Percentiles rank a stretch among this genome's conserved stretches.
Conservation (phyloP, 2,329 filamentous ascomycete genomes). For the Sphaerulina populicola region DNA sequence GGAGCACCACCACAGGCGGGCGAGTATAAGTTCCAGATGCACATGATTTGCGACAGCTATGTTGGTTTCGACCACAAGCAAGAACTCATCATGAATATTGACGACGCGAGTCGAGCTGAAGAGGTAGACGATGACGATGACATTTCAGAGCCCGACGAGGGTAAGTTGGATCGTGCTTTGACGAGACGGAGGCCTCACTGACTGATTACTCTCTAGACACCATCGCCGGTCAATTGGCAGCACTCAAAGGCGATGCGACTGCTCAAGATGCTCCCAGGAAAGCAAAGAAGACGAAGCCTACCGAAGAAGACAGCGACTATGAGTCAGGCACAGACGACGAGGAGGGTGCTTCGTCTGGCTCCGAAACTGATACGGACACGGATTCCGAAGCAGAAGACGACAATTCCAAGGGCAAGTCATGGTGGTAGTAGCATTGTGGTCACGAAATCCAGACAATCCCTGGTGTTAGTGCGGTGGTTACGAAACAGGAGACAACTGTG, state of each 20-base stretch:
- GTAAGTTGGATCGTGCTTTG: conserved; percentile 48
- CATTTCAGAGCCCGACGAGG: conserved; percentile 95
- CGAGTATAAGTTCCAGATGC: conserved; percentile 89
- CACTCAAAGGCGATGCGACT: conserved; percentile 31
- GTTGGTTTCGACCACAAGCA: conserved; percentile 87
- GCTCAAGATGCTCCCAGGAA: conserved; percentile 20
- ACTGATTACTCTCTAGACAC: conserved; percentile 28
- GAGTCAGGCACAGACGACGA: conserved; percentile 35
- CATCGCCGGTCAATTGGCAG: conserved; percentile 34
- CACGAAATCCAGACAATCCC: neutral
- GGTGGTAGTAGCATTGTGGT: conserved; percentile 4
- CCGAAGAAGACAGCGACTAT: conserved; percentile 34
- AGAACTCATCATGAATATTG: conserved; percentile 80
- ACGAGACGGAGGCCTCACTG: conserved; percentile 10
- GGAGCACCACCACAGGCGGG: conserved; percentile 86
- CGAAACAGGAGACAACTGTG: no score
- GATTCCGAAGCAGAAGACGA: conserved; percentile 62
- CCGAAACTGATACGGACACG: conserved; percentile 58
- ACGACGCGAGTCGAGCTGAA: conserved; percentile 77
- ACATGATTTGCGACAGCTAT: conserved; percentile 90
- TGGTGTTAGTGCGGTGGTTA: neutral
- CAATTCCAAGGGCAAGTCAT: conserved; percentile 12
- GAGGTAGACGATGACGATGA: conserved; percentile 69
- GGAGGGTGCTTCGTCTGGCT: conserved; percentile 31
- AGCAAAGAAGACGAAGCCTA: conserved; percentile 21